Evolutionary conservation across 495 filamentous ascomycete species (phyloP).

Genomic region (Delitschia confertaspora): DNA sequence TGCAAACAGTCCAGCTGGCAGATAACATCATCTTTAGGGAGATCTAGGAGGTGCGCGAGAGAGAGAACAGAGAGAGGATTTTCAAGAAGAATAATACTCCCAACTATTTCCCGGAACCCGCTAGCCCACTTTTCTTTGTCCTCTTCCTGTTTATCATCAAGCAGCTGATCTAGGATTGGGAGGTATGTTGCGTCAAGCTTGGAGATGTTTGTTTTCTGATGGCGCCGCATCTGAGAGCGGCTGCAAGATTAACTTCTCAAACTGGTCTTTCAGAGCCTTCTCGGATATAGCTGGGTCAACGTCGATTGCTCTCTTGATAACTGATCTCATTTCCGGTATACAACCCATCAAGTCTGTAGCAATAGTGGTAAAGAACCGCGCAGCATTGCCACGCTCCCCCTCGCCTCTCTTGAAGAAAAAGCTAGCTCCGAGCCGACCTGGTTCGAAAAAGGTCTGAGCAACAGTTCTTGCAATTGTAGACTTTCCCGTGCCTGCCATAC

Average conservation of each 20-base stretch:
- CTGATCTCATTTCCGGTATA: constrained; percentile 8
- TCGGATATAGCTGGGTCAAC: constrained; percentile 14
- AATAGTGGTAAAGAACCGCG: constrained; percentile 23
- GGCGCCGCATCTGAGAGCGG: constrained; percentile 13
- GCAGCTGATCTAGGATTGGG: constrained; percentile 23
- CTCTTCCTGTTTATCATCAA: constrained; percentile 17
- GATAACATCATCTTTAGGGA: constrained; percentile 14
- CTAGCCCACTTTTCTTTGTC: constrained; percentile 14
- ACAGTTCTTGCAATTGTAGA: constrained; percentile 18
- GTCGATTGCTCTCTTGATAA: constrained; percentile 12
- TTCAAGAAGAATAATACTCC: constrained; percentile 28
- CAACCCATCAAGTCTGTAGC: constrained; percentile 7
- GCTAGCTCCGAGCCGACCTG: constrained; percentile 23
- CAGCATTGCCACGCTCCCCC: constrained; percentile 18
- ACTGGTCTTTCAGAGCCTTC: constrained; percentile 15
- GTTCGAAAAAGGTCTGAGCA: constrained; percentile 1
- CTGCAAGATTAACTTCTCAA: constrained; percentile 14
- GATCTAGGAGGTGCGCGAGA: constrained; percentile 26
- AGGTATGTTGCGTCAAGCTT: constrained; percentile 25
- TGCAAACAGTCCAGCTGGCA: constrained; percentile 29
- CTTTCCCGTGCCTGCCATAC: constrained; percentile 23
- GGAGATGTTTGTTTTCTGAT: constrained; percentile 12
- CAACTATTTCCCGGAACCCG: constrained; percentile 31
- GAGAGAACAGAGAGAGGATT: constrained; percentile 30
- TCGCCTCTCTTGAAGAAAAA: constrained; percentile 30